Conservation (phyloP, 2,329 filamentous ascomycete genomes). For the Colletotrichum spaethianum region DNA sequence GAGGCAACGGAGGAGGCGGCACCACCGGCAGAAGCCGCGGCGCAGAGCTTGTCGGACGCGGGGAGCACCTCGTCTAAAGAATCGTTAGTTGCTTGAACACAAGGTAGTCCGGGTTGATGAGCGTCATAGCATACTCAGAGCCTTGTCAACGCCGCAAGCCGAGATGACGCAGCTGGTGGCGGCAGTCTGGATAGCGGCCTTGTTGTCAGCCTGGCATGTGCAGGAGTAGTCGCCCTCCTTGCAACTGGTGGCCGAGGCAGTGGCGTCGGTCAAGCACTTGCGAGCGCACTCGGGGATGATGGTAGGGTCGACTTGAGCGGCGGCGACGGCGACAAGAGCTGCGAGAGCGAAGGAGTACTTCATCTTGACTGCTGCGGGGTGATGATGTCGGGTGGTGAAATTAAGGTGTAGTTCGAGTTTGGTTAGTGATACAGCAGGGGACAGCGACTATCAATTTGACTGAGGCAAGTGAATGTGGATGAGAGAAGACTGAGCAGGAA, state of each 20-base stretch:
- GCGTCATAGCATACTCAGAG: constrained; percentile 53
- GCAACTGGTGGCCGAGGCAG: constrained; percentile 51
- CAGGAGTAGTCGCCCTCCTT: constrained; percentile 48
- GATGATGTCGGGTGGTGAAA: constrained; percentile 38
- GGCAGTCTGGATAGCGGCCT: constrained; percentile 49
- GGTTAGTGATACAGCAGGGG: constrained; percentile 28
- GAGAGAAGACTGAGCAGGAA: not conserved
- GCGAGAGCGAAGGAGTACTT: constrained; percentile 46
- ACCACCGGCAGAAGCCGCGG: constrained; percentile 29
- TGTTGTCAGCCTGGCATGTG: constrained; percentile 53
- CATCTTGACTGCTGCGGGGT: constrained; percentile 37
- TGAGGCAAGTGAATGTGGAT: constrained; percentile 24
- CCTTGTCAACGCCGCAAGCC: constrained; percentile 54
- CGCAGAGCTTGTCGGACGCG: constrained; percentile 54
- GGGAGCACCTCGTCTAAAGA: constrained; percentile 56
- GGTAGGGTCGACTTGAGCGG: constrained; percentile 45
- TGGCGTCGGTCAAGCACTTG: constrained; percentile 53
- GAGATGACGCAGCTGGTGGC: constrained; percentile 54
- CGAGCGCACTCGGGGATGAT: constrained; percentile 53
- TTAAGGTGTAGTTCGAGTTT: constrained; percentile 2
- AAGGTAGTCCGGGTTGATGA: not conserved
- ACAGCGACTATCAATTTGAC: constrained; percentile 25
- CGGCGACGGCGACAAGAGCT: constrained; percentile 52
- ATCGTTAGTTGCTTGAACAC: not conserved
- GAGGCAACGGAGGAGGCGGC: constrained; percentile 22